phyloP scores from a whole-genome alignment of 495 filamentous ascomycete species.

The Hypoxylon lenormandii region DNA sequence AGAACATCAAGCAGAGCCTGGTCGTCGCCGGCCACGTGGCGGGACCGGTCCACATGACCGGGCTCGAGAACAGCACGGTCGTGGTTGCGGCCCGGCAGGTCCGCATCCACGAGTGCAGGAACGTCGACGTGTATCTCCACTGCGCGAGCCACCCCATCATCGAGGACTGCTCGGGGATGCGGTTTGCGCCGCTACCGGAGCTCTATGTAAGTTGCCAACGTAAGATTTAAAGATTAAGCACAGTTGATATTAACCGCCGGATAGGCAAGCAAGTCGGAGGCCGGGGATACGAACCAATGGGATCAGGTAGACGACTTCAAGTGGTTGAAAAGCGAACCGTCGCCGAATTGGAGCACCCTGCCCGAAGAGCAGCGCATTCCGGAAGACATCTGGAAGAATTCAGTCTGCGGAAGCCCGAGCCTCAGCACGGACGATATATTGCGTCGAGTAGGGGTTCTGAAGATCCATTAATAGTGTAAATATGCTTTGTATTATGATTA shows the following conservation, averaged over 20 bases:
- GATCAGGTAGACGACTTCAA: constrained; percentile 95
- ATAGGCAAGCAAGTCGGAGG: constrained; percentile 52
- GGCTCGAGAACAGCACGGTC: constrained; percentile 76
- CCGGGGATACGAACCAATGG: constrained; percentile 73
- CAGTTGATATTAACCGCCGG: not conserved
- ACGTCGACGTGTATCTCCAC: constrained; percentile 84
- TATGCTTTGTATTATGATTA: too few species aligned
- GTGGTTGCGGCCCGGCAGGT: constrained; percentile 84
- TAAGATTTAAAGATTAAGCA: too few species aligned
- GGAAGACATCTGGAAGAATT: constrained; percentile 75
- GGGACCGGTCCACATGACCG: constrained; percentile 85
- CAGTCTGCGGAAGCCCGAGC: constrained; percentile 72
- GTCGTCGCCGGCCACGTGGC: constrained; percentile 80
- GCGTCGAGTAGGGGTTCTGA: constrained; percentile 64
- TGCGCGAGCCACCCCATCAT: constrained; percentile 90
- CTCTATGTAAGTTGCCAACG: constrained; percentile 77
- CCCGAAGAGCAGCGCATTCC: constrained; percentile 69
- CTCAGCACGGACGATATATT: constrained; percentile 76
- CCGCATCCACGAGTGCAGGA: constrained; percentile 85
- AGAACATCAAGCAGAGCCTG: constrained; percentile 73
- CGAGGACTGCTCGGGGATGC: constrained; percentile 82
- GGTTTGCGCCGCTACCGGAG: constrained; percentile 80
- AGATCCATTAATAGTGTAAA: too few species aligned
- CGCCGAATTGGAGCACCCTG: constrained; percentile 87
- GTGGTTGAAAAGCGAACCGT: constrained; percentile 87